These are phyloP conservation scores for Apiotrichum mycotoxinovorans DNA, from an alignment of 1,284 basidiomycete genomes.

Conservation along the genomic window DNA sequence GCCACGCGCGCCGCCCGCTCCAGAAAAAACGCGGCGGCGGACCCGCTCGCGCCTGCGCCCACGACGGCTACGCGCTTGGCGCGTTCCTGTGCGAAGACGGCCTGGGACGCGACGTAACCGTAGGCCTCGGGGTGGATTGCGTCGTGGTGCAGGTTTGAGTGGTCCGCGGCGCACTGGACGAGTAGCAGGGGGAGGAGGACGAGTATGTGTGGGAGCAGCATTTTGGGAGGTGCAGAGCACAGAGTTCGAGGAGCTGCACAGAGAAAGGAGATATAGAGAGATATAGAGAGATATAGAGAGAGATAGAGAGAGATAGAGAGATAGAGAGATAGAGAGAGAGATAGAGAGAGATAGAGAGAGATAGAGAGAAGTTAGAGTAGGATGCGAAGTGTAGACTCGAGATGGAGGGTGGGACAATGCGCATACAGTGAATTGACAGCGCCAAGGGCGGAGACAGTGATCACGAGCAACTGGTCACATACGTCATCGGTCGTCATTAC, in stretches of 20 bases:
- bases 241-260: background rate
- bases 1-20: conserved; percentile 57
- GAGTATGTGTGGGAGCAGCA: background rate
- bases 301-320: too few species aligned
- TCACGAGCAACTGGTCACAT: too few species aligned
- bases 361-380: too few species aligned
- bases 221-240: background rate
- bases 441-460: too few species aligned
- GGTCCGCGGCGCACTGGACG: background rate
- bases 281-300: too few species aligned
- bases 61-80: conserved; percentile 65
- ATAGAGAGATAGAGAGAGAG: too few species aligned
- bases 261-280: background rate
- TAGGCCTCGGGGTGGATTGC: background rate
- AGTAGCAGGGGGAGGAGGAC: background rate
- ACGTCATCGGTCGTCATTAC: too few species aligned
- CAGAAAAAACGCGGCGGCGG: conserved; percentile 82
- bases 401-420: too few species aligned
- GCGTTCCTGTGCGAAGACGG: background rate
- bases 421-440: too few species aligned
- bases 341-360: too few species aligned
- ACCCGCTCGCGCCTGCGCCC: conserved; percentile 82
- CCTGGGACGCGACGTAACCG: background rate
- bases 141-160: background rate
- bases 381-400: too few species aligned